These are phyloP conservation scores for Stereum hirsutum DNA, from an alignment of 1,284 basidiomycete species.

Conservation along the genomic window DNA sequence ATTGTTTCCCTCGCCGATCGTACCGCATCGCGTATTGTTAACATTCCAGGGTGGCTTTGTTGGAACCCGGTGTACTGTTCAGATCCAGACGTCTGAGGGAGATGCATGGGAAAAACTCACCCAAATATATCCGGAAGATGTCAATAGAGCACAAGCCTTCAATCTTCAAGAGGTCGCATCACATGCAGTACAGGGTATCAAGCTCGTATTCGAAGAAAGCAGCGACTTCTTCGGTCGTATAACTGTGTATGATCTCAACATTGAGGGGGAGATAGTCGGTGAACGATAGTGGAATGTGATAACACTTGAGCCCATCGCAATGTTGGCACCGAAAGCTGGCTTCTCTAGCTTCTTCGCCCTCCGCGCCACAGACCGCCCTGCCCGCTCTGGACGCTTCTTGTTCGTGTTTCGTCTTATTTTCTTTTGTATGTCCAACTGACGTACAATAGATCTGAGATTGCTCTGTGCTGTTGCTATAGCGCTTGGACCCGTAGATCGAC, in stretches of 20 bases:
- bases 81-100: slow-evolving; percentile 22
- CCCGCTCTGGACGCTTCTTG: too few species aligned
- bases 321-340: too few species aligned
- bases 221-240: slow-evolving; percentile 75
- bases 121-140: slow-evolving; percentile 65
- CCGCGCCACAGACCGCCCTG: too few species aligned
- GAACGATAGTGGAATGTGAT: too few species aligned
- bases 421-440: too few species aligned
- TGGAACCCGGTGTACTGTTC: slow-evolving; percentile 50
- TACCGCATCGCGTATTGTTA: slow-evolving; percentile 45
- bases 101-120: slow-evolving; percentile 37
- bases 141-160: slow-evolving; percentile 63
- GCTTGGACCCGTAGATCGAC: too few species aligned
- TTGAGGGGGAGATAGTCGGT: too few species aligned
- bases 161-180: slow-evolving; percentile 25
- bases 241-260: slow-evolving; percentile 56
- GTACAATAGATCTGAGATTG: too few species aligned
- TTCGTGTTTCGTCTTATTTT: too few species aligned
- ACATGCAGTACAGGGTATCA: slow-evolving; percentile 26
- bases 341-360: too few species aligned
- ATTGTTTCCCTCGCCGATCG: slow-evolving; percentile 39
- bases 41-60: slow-evolving; percentile 83
- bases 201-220: slow-evolving; percentile 66
- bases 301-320: too few species aligned
- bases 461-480: too few species aligned